Conservation (phyloP, 371 early-diverging fungal species). For the Mucor racemosus region DNA sequence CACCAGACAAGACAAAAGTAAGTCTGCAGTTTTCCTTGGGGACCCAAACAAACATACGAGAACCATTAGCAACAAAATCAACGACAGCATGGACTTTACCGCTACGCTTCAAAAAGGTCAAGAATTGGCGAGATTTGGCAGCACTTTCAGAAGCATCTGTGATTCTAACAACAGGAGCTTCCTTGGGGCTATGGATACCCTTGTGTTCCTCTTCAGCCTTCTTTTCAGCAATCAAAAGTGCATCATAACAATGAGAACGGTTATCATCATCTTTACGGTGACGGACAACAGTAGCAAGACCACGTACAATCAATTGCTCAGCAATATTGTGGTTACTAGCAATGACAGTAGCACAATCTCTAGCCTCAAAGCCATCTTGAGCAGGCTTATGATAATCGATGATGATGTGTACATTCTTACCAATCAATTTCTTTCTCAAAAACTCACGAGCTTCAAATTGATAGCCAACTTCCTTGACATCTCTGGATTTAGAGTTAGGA, state of each 20-base stretch:
- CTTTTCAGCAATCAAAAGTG: slow-evolving; percentile 81
- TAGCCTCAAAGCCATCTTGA: slow-evolving; percentile 84
- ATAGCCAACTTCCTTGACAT: slow-evolving; percentile 82
- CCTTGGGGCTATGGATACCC: slow-evolving; percentile 83
- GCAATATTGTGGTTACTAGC: slow-evolving; percentile 74
- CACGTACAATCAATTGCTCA: slow-evolving; percentile 76
- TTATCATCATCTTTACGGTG: slow-evolving; percentile 89
- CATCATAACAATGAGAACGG: slow-evolving; percentile 87
- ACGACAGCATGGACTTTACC: slow-evolving; percentile 81
- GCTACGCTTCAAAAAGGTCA: slow-evolving; percentile 81
- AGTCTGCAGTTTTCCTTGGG: slow-evolving; percentile 87
- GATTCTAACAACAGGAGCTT: slow-evolving; percentile 69
- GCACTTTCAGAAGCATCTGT: slow-evolving; percentile 76
- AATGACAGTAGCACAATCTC: slow-evolving; percentile 87
- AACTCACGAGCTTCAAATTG: slow-evolving; percentile 88
- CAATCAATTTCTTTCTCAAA: slow-evolving; percentile 86
- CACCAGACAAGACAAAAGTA: slow-evolving; percentile 81
- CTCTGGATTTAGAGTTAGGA: slow-evolving; percentile 65
- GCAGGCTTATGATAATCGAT: slow-evolving; percentile 92
- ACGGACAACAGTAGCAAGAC: slow-evolving; percentile 84
- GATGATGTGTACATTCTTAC: slow-evolving; percentile 79
- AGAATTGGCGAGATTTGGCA: slow-evolving; percentile 83
- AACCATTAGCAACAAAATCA: slow-evolving; percentile 85
- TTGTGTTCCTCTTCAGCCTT: slow-evolving; percentile 73
- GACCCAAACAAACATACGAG: slow-evolving; percentile 81